Evolutionary conservation across 371 early-diverging fungal genomes (phyloP), one percentile per base, ranked within the genome.

Genomic region (Smittium culicis): DNA sequence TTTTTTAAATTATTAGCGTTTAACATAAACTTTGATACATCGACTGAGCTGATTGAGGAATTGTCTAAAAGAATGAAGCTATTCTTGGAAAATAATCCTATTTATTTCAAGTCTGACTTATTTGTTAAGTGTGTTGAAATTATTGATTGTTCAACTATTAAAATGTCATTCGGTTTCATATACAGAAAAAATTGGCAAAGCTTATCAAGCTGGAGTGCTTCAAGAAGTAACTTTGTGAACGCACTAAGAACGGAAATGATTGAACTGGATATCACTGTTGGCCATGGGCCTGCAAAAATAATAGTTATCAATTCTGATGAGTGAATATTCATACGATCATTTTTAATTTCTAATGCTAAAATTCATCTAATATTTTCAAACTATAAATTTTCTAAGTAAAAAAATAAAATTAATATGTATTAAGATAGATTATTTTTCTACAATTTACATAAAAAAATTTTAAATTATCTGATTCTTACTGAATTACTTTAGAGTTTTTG

Each of bases 1-100:
- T 11, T 45, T 45, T 45, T 11, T 45, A 45, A 11, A 11, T 45
- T 20, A 45, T 45, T 45, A 45, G 30, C 57, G 1, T 58, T 77
- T 17, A 65, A 65, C 17, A 68, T 79, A 33, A 72, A 71, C 65
- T 73, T 74, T 59, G 55, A 58, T 54, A 73, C 77, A 60, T 73
- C 77, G 0, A 45, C 67, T 1, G 68, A 71, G 1, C 70, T 70
- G 65, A 65, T 77, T 20, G 45, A 45, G 20, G 45, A 45, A 45
- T 20, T 45, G 5, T 45, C 45, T 5, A 45, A 45, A 45, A 45
- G 45, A 45, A 11, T 45, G 20, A 45, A 45, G 45, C 20, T 45
- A 11, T 45, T 45, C 20, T 45, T 45, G 20, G 45, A 45, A 20
- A 45, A 45, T 20, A 45, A 45, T 45, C 45, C 45, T 45, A 20